Base-by-base conservation (phyloP, 495 filamentous ascomycete species). In the Trichoderma asperelloides region DNA sequence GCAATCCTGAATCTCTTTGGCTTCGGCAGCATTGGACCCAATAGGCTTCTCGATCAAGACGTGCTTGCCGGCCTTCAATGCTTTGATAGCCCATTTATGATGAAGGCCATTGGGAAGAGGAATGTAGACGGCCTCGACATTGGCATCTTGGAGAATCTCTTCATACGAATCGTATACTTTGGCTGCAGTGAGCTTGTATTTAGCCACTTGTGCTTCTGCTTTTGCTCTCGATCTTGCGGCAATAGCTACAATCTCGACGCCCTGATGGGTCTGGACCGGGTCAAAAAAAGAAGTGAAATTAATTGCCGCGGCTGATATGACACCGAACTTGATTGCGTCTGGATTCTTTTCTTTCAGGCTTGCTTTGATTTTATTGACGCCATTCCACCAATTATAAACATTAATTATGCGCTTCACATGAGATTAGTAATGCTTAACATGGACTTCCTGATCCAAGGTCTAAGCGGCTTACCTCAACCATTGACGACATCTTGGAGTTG, bases 41-140 rank as follows among this genome's bases (percentile, higher is more conserved):
- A 79, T 79, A 3, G 84, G 84, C 71, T 87, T 86, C 70, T 87
- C 86, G 15, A 84, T 72, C 9, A 88, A 76, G 30, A 88, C 84
- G 72, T 87, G 85, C 69, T 87, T 87, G 2, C 82, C 82, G 1
- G 77, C 78, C 21, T 73, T 69, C 27, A 88, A 73, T 12, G 83
- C 73, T 65, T 79, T 80, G 51, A 81, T 43, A 0, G 84, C 73
- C 85, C 83, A 87, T 71, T 86, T 83, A 65, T 77, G 81, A 69
- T 86, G 84, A 23, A 85, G 71, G 9, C 76, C 78, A 69, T 84
- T 85, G 12, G 82, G 82, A 9, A 84, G 73, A 18, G 80, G 74
- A 65, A 85, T 80, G 72, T 83, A 84, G 40, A 88, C 76, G 49
- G 74, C 76, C 65, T 85, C 78, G 62, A 88, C 79, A 9, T 75